A percentile compares a stretch with the other conserved stretches of the same genome.
Evolutionary conservation across 2,329 filamentous ascomycete species (phyloP).

Genomic region (Stemphylium vesicarium): DNA sequence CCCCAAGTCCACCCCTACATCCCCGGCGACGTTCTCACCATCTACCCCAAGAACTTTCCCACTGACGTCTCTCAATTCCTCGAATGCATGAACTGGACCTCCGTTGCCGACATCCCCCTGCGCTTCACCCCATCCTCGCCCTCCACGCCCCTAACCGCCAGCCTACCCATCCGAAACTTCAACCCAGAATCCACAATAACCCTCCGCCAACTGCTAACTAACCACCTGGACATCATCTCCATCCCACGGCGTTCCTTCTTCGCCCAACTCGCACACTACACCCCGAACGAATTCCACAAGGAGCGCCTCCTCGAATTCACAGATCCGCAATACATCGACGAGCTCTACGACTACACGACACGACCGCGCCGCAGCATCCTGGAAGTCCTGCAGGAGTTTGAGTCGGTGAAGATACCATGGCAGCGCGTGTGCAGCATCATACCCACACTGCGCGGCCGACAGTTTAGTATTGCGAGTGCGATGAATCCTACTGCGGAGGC

Average conservation of each 20-base stretch:
- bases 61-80: slow-evolving; percentile 81
- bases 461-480: slow-evolving; percentile 90
- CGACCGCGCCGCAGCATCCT: slow-evolving; percentile 88
- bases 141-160: slow-evolving; percentile 44
- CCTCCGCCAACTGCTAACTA: slow-evolving; percentile 75
- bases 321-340: slow-evolving; percentile 79
- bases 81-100: slow-evolving; percentile 76
- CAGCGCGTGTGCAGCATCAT: slow-evolving; percentile 74
- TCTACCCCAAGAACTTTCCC: slow-evolving; percentile 88
- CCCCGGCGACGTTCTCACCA: slow-evolving; percentile 80
- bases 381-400: slow-evolving; percentile 90
- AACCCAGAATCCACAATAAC: slow-evolving; percentile 59
- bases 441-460: slow-evolving; percentile 81
- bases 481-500: slow-evolving; percentile 46
- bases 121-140: slow-evolving; percentile 53
- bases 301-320: slow-evolving; percentile 85
- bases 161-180: slow-evolving; percentile 49
- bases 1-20: slow-evolving; percentile 55
- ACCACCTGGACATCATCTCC: slow-evolving; percentile 87
- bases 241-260: slow-evolving; percentile 91
- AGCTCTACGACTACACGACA: slow-evolving; percentile 95
- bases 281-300: slow-evolving; percentile 72
- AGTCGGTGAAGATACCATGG: slow-evolving; percentile 80
- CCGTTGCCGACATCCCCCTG: slow-evolving; percentile 74
- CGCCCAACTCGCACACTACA: slow-evolving; percentile 76